Evolutionary conservation across 495 filamentous ascomycete species (phyloP).

Genomic region (Penicillium salamii): DNA sequence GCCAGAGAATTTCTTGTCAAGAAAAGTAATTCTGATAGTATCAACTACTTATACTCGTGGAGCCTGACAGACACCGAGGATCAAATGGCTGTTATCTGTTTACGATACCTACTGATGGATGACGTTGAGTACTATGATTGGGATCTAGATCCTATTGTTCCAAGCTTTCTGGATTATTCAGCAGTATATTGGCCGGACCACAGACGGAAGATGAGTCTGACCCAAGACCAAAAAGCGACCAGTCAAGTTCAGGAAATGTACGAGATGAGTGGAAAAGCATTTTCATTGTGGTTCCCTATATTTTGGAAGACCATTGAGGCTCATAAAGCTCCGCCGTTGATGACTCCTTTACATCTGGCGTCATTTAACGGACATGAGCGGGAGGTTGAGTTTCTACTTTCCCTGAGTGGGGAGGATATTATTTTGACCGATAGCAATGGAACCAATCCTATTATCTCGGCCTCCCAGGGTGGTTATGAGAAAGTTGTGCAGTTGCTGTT

Average conservation of each 20-base stretch:
- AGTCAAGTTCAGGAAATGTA: neutral
- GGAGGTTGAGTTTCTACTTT: neutral
- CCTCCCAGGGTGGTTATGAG: neutral
- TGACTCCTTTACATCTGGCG: neutral
- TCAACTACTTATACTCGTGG: neutral
- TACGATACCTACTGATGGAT: conserved; percentile 21
- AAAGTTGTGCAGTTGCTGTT: neutral
- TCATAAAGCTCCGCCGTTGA: neutral
- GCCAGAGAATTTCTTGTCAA: conserved; percentile 27
- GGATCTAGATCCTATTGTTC: conserved; percentile 22
- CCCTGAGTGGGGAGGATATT: neutral
- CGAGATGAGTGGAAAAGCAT: neutral
- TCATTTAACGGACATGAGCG: neutral
- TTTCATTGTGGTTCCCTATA: neutral
- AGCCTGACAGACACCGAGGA: conserved; percentile 13
- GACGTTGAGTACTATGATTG: conserved; percentile 10
- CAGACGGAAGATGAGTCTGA: conserved; percentile 3
- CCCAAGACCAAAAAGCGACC: neutral
- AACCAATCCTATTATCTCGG: neutral
- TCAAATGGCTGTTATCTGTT: conserved; percentile 19
- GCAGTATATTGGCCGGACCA: conserved; percentile 20
- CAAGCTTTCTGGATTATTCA: conserved; percentile 15
- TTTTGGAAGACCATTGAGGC: neutral
- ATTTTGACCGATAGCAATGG: neutral
- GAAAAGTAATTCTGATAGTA: conserved; percentile 2